Percentiles rank a stretch among this genome's conserved stretches.
Conservation (phyloP, 768 basidiomycete genomes). For the Calocybe gangraenosa region DNA sequence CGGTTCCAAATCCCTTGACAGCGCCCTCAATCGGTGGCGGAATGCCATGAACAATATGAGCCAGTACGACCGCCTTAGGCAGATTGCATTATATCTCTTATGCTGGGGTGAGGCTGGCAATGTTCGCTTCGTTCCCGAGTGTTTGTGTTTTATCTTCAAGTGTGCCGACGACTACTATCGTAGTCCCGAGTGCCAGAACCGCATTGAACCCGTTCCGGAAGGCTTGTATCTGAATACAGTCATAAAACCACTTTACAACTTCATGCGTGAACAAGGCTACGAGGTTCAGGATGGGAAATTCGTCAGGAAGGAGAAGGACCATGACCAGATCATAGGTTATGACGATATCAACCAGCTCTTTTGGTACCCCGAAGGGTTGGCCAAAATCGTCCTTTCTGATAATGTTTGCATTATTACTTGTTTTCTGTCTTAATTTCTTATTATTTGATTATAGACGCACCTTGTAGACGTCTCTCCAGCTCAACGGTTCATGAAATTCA, state of each 20-base stretch:
- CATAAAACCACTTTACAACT: conserved; percentile 92
- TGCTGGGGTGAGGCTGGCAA: conserved; percentile 99
- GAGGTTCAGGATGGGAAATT: conserved; percentile 95
- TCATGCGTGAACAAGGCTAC: conserved; percentile 97
- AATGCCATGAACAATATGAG: conserved; percentile 99
- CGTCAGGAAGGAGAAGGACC: conserved; percentile 90
- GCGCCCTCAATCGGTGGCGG: conserved; percentile 91
- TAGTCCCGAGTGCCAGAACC: conserved; percentile 94
- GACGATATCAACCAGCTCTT: conserved; percentile 99
- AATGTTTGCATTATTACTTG: conserved; percentile 53
- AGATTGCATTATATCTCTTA: conserved; percentile 91
- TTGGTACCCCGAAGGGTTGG: conserved; percentile 99
- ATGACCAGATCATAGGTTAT: conserved; percentile 96
- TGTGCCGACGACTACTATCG: conserved; percentile 99
- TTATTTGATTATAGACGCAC: conserved; percentile 55
- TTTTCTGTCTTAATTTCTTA: background rate
- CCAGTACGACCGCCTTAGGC: conserved; percentile 95
- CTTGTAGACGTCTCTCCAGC: conserved; percentile 89
- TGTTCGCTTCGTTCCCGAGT: conserved; percentile 95
- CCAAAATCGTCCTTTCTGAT: conserved; percentile 85
- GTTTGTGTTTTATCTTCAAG: conserved; percentile 99
- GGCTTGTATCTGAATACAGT: conserved; percentile 89
- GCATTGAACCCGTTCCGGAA: conserved; percentile 88
- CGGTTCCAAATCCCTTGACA: conserved; percentile 80
- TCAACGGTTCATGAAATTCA: conserved; percentile 90